Conservation (phyloP, 176 grass and related monocot genomes). For the Eleusine coracana region DNA sequence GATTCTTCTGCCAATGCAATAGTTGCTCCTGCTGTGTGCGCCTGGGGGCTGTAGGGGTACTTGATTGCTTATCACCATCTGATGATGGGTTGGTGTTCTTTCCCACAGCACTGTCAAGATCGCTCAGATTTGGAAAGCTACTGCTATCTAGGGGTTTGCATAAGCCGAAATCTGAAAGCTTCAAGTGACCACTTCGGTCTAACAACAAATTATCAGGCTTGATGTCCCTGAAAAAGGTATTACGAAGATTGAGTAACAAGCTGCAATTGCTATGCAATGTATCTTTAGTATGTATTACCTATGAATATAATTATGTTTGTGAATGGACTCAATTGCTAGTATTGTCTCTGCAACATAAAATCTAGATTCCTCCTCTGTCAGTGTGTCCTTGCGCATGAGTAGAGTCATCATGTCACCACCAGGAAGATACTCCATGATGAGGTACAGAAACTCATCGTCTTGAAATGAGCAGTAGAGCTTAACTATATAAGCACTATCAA, state of each 20-base stretch:
- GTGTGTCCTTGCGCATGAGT: slow-evolving; percentile 78
- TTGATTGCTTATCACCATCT: slow-evolving; percentile 57
- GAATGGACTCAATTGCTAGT: slow-evolving; percentile 82
- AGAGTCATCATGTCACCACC: slow-evolving; percentile 89
- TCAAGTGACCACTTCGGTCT: slow-evolving; percentile 86
- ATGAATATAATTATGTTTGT: slow-evolving; percentile 81
- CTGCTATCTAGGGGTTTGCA: slow-evolving; percentile 95
- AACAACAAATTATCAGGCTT: slow-evolving; percentile 97
- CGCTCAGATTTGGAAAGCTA: slow-evolving; percentile 78
- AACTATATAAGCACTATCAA: slow-evolving; percentile 77
- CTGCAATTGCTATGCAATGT: not conserved
- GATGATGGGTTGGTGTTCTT: slow-evolving; percentile 54
- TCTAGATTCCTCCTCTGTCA: slow-evolving; percentile 70
- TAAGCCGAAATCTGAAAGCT: slow-evolving; percentile 97
- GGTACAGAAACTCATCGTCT: slow-evolving; percentile 75
- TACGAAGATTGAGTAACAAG: slow-evolving; percentile 31
- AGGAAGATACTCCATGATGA: slow-evolving; percentile 85
- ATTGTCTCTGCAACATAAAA: slow-evolving; percentile 82
- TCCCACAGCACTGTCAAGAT: slow-evolving; percentile 57
- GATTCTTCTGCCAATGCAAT: slow-evolving; percentile 93
- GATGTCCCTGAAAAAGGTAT: slow-evolving; percentile 80
- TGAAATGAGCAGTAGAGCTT: slow-evolving; percentile 87
- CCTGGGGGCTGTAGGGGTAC: slow-evolving; percentile 55
- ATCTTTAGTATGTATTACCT: slow-evolving; percentile 51
- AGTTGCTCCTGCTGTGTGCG: slow-evolving; percentile 89